Evolutionary conservation across 208 protist species (phyloP), one percentile per base, ranked within the genome.

Genomic region (Wallacemonas rigidus): DNA sequence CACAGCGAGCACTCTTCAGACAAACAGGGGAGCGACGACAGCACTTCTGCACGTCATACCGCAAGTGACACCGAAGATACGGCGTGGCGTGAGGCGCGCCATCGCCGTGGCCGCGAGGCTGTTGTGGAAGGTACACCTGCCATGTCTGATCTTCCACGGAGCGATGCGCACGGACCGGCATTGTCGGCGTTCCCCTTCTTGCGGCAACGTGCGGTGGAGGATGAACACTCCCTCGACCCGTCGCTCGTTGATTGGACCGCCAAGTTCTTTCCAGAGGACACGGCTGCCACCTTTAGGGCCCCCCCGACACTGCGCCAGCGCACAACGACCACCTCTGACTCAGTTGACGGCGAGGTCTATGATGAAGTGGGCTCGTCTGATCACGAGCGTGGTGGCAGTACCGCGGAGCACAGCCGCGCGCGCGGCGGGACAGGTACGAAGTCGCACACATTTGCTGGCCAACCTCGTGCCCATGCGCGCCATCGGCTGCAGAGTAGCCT

Each of bases 161-260:
- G 43, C 12, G 80, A 86, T 48, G 50, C 69, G 53, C 39, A 68
- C 8, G 8, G 38, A 2, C 53, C 48, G 0, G 12, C 55, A n/a
- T 17, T 64, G n/a, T 87, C 88, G 12, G 89, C 87, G 9, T 97
- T 94, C 75, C 92, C 92, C 2, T 97, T 97, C 79, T 70, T 97
- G 38, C 86, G 92, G 9, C 84, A 89, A 61, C 83, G 92, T 5
- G 92, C 90, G 2, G 60, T 95, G 43, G 88, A 95, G 69, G 74
- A 88, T 43, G 85, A 87, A 55, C 36, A 75, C 12, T 82, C 90
- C 17, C 77, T 97, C 8, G 92, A 97, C 67, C 87, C 92, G 0
- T 97, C 92, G 11, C 77, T 97, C 26, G 88, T 97, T 36, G 89
- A 97, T 67, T 97, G 92, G 90, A 93, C 92, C n/a, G 89, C 88